Evolutionary conservation across 1,284 basidiomycete genomes (phyloP), one percentile per base, ranked within the genome.

Genomic region (Puccinia hordei): DNA sequence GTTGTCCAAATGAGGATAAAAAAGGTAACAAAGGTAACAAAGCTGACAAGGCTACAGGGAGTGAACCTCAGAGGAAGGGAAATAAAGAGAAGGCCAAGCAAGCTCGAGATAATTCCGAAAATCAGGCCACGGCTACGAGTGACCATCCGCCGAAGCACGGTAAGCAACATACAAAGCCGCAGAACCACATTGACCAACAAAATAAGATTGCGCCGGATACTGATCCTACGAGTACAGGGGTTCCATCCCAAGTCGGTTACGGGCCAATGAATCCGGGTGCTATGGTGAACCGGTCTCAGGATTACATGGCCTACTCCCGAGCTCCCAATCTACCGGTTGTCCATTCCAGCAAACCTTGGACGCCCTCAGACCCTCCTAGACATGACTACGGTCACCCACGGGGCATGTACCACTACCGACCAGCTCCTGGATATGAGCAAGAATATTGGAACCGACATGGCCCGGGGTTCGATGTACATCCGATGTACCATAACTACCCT

Each of bases 401-500:
- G 13, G 27, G 27, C 46, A 51, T 53, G 46, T 71, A 71, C 51
- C 46, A 44, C 19, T 71, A 71, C 24, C 68, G 41, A 51, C 22
- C 44, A 6, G 27, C 27, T 17, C 46, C 46, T 35, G 46, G 24
- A 30, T 71, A 71, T 71, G 68, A 71, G n/a, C 46, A 51, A 49
- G 68, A 71, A 3, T 53, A 53, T 19, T 71, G 27, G 27, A 22
- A 15, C 41, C 68, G 68, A 49, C 68, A 27, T 33, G 68, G 27
- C 24, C 22, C 51, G 2, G 68, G 68, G 13, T 15, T 22, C 22
- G 68, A 71, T 24, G 51, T 27, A 30, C 46, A 51, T 27, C 68
- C 46, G 27, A 51, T 71, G 68, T 71, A 49, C 33, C 68, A 71
- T 46, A 15, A 53, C 38, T 53, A 71, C 68, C 68, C 68, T 49